These are phyloP conservation scores for Cytospora piceicola DNA, from an alignment of 2,329 filamentous ascomycete species.

Conservation along the genomic window DNA sequence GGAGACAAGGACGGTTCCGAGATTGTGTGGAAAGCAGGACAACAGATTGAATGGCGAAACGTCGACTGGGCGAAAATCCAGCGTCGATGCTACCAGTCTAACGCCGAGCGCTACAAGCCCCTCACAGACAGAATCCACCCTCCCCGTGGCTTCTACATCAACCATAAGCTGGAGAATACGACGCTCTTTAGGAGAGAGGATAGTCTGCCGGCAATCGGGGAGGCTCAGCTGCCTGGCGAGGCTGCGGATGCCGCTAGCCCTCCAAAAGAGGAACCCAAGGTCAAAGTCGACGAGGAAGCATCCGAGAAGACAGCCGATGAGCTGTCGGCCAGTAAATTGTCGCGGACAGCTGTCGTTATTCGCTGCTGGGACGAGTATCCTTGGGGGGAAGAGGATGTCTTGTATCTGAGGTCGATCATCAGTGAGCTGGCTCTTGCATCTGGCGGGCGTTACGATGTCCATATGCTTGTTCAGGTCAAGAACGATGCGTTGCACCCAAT, in stretches of 20 bases:
- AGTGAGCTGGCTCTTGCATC: constrained; percentile 79
- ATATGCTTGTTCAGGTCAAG: constrained; percentile 84
- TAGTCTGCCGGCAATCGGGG: constrained; percentile 28
- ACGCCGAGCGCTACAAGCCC: constrained; percentile 69
- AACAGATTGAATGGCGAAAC: constrained; percentile 75
- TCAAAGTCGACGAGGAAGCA: background rate
- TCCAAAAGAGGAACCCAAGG: background rate
- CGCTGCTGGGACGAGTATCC: constrained; percentile 80
- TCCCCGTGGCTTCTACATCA: constrained; percentile 57
- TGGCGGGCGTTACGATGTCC: constrained; percentile 84
- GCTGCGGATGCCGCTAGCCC: constrained; percentile 8
- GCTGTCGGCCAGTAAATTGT: constrained; percentile 41
- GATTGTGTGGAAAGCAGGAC: constrained; percentile 71
- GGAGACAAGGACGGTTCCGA: constrained; percentile 83
- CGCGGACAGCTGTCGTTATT: constrained; percentile 78
- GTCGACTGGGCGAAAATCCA: constrained; percentile 82
- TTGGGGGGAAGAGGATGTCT: constrained; percentile 79
- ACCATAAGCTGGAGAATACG: constrained; percentile 40
- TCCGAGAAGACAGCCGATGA: constrained; percentile 24
- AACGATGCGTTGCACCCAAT: constrained; percentile 74
- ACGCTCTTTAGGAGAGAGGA: constrained; percentile 37
- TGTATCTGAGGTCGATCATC: constrained; percentile 83
- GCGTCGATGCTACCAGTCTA: constrained; percentile 71
- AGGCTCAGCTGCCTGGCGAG: constrained; percentile 25
- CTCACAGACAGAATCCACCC: constrained; percentile 45